Percentiles rank a stretch among this genome's conserved stretches.
Evolutionary conservation across 129 eudicot genomes (phyloP).

Genomic region (Chrysanthemum seticuspe): DNA sequence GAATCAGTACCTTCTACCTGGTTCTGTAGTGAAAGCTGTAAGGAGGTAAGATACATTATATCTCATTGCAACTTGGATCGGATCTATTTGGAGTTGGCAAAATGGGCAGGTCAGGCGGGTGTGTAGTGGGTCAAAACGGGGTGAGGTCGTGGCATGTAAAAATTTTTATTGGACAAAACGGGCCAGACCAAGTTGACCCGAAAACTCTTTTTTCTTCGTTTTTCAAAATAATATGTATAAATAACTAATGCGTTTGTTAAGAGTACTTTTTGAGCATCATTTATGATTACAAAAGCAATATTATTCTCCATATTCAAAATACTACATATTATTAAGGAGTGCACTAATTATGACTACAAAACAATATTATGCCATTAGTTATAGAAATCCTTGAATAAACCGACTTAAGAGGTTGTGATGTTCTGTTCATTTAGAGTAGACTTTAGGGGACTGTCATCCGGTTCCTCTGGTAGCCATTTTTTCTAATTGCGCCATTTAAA

Average conservation of each 20-base stretch:
- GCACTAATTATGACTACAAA: not conserved
- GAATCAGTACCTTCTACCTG: conserved; percentile 47
- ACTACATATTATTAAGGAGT: too few relatives aligned
- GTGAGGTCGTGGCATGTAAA: too few relatives aligned
- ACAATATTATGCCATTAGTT: not conserved
- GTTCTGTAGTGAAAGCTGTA: conserved; percentile 84
- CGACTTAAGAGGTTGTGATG: not conserved
- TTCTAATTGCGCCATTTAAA: not conserved
- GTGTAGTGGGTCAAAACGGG: not conserved
- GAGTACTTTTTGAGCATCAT: too few relatives aligned
- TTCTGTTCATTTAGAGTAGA: not conserved
- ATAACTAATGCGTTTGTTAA: too few relatives aligned
- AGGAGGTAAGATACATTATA: conserved; percentile 46
- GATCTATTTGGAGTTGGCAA: not conserved
- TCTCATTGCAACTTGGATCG: conserved; percentile 3
- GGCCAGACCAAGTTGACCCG: not conserved
- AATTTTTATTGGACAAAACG: too few relatives aligned
- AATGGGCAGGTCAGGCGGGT: not conserved
- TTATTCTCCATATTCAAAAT: too few relatives aligned
- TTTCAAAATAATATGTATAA: too few relatives aligned
- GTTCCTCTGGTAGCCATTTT: not conserved
- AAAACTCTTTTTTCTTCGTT: not conserved
- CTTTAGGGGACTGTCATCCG: not conserved
- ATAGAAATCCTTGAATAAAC: not conserved
- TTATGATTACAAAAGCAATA: too few relatives aligned